Conservation (phyloP, 176 grass and related monocot species). For the Urochloa ruziziensis region DNA sequence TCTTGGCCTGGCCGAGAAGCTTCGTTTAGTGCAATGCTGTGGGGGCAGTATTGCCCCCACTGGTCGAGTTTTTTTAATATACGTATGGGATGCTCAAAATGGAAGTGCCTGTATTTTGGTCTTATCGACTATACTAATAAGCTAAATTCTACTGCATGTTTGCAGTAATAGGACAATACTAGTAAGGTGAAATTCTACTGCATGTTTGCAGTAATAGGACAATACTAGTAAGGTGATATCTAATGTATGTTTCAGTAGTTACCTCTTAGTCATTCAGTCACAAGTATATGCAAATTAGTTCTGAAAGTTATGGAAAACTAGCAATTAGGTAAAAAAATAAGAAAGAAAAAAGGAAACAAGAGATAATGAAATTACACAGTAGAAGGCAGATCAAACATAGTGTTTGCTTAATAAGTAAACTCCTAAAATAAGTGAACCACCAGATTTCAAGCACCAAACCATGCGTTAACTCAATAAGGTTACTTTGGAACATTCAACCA, state of each 20-base stretch:
- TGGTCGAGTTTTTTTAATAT: too few species aligned
- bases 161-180: not conserved
- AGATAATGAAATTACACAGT: not conserved
- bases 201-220: not conserved
- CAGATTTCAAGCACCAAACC: not conserved
- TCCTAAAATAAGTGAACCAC: not conserved
- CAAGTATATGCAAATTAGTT: slow-evolving; percentile 10
- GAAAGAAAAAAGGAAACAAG: not conserved
- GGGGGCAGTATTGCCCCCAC: too few species aligned
- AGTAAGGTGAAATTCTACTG: not conserved
- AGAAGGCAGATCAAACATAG: not conserved
- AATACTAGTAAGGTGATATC: not conserved
- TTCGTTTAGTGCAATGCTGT: too few species aligned
- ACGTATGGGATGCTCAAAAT: not conserved
- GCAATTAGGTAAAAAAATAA: not conserved
- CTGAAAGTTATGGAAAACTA: not conserved
- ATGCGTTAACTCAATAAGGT: not conserved
- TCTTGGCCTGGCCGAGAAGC: too few species aligned
- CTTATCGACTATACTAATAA: not conserved
- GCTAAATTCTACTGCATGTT: not conserved
- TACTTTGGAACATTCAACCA: not conserved
- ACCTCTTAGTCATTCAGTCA: not conserved
- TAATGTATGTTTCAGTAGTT: not conserved
- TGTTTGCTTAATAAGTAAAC: not conserved
- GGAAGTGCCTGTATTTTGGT: not conserved